These are phyloP conservation scores for Rhexocercosporidium sp. DNA, from an alignment of 2,329 filamentous ascomycete genomes.

Conservation along the genomic window DNA sequence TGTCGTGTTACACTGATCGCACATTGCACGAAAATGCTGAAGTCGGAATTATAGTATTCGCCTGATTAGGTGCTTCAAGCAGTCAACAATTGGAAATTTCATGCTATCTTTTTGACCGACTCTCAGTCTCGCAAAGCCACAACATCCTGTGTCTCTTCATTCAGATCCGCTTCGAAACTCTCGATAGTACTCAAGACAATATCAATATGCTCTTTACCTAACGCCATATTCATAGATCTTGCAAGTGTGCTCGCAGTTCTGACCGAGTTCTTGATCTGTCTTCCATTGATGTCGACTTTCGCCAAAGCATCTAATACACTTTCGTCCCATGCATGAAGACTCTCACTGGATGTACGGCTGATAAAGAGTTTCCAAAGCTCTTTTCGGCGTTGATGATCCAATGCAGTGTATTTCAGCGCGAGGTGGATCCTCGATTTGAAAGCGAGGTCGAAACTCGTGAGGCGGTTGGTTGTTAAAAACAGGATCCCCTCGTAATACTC, in stretches of 20 bases:
- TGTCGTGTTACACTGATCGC: no score
- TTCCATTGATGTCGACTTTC: conserved; percentile 35
- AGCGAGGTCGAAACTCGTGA: conserved; percentile 45
- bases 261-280: conserved; percentile 43
- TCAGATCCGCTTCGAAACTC: conserved; percentile 10
- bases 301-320: conserved; percentile 15
- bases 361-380: conserved; percentile 25
- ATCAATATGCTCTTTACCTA: conserved; percentile 8
- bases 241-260: conserved; percentile 32
- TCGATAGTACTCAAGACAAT: background rate
- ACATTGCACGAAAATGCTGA: no score
- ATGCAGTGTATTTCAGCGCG: conserved; percentile 35
- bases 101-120: no score
- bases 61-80: no score
- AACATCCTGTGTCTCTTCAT: background rate
- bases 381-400: conserved; percentile 13
- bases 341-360: background rate
- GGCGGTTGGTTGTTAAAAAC: conserved; percentile 49
- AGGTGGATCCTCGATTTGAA: conserved; percentile 45
- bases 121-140: background rate
- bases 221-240: background rate
- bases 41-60: no score
- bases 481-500: conserved; percentile 49
- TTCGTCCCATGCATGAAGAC: background rate
- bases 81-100: no score